A percentile compares a stretch with the other conserved stretches of the same genome.
These are phyloP conservation scores for Leavenworthia alabamica DNA, from an alignment of 345 rosid species.

Conservation along the genomic window DNA sequence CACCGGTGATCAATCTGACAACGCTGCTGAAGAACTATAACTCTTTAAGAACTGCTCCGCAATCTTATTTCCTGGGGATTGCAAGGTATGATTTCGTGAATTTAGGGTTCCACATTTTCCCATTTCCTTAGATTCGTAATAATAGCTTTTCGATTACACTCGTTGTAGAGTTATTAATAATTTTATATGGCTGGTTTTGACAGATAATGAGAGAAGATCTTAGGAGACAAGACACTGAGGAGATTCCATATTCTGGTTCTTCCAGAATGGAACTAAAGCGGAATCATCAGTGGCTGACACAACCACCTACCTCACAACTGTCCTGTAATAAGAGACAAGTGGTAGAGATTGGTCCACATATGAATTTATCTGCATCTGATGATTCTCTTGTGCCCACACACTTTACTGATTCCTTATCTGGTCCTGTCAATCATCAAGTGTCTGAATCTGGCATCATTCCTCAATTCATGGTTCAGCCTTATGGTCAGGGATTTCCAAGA, in stretches of 20 bases:
- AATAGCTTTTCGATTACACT: background rate
- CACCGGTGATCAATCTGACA: background rate
- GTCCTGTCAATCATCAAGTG: constrained; percentile 49
- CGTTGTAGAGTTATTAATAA: background rate
- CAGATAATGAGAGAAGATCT: constrained; percentile 3
- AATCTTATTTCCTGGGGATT: constrained; percentile 8
- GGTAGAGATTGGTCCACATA: constrained; percentile 36
- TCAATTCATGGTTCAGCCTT: constrained; percentile 25
- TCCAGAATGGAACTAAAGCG: constrained; percentile 39
- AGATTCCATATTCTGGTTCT: background rate
- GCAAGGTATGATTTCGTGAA: background rate
- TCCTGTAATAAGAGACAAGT: constrained; percentile 65
- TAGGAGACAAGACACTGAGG: constrained; percentile 8
- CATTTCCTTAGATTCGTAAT: background rate
- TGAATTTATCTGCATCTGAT: constrained; percentile 45
- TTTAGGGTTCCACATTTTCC: background rate
- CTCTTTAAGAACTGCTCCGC: background rate
- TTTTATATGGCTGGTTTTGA: constrained; percentile 5
- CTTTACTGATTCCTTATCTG: constrained; percentile 43
- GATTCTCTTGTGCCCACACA: constrained; percentile 44
- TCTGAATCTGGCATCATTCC: constrained; percentile 38
- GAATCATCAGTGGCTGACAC: constrained; percentile 56
- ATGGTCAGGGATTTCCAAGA: constrained; percentile 2
- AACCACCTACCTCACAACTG: constrained; percentile 44
- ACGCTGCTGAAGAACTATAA: background rate